Conservation (phyloP, 257 asterid genomes). For the Gentiana straminea region DNA sequence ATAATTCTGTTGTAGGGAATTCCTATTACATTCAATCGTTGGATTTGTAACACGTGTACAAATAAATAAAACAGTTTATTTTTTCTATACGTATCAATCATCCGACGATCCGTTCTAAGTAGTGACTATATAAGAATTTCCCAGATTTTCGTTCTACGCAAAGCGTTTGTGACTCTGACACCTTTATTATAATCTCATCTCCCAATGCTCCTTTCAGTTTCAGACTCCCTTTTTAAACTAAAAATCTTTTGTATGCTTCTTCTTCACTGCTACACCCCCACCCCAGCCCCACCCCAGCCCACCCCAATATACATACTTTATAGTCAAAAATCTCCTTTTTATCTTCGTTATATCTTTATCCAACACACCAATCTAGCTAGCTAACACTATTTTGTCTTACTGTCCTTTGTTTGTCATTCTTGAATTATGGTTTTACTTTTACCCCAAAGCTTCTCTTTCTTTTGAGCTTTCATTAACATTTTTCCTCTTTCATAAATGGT, state of each 20-base stretch:
- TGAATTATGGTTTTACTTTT: slow-evolving; percentile 18
- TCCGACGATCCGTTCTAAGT: no score
- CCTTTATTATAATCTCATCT: slow-evolving; percentile 19
- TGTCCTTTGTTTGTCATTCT: slow-evolving; percentile 35
- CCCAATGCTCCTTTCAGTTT: slow-evolving; percentile 29
- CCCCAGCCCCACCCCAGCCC: no score
- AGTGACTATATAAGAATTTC: no score
- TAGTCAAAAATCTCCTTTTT: neutral
- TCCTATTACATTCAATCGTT: no score
- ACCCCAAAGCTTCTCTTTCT: slow-evolving; percentile 7
- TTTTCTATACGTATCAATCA: no score
- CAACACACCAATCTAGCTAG: slow-evolving; percentile 20
- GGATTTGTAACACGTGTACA: no score
- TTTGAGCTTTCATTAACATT: slow-evolving; percentile 15
- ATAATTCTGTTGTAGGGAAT: no score
- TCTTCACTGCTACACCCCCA: slow-evolving; percentile 4
- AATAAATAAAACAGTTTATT: no score
- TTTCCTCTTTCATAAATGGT: slow-evolving; percentile 3
- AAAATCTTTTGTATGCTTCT: slow-evolving; percentile 15
- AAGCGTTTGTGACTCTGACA: slow-evolving; percentile 7
- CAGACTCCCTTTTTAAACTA: slow-evolving; percentile 10
- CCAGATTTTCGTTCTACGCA: neutral
- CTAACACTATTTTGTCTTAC: slow-evolving; percentile 26
- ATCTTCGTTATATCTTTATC: slow-evolving; percentile 21
- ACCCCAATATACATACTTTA: no score